These are phyloP conservation scores for Suaeda aralocaspica DNA, from an alignment of 148 eudicot genomes.

Conservation along the genomic window DNA sequence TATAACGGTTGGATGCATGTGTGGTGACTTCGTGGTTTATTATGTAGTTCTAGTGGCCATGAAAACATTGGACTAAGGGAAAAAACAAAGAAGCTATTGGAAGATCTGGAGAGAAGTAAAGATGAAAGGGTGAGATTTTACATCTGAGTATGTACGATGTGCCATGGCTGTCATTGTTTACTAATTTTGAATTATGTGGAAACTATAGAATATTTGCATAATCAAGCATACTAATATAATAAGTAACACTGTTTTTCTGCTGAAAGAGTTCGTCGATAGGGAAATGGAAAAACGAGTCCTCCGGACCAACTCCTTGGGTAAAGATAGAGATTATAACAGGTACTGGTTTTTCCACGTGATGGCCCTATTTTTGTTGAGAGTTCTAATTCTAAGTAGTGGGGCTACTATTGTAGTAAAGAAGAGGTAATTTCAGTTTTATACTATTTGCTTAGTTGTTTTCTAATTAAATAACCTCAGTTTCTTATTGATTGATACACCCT, in stretches of 20 bases:
- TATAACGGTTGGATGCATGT: conserved; percentile 5
- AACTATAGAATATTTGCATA: neutral
- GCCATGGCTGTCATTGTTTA: conserved; percentile 1
- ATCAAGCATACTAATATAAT: neutral
- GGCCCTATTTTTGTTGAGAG: conserved; percentile 83
- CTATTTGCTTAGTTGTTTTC: too few relatives aligned
- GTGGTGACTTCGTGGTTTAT: conserved; percentile 15
- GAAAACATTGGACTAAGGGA: conserved; percentile 31
- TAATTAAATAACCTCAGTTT: too few relatives aligned
- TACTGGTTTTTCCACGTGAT: conserved; percentile 94
- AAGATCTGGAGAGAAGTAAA: conserved; percentile 50
- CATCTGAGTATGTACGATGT: conserved; percentile 11
- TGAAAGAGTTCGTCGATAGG: conserved; percentile 76
- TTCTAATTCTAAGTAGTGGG: conserved; percentile 75
- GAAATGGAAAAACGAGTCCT: conserved; percentile 89
- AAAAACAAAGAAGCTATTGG: conserved; percentile 50
- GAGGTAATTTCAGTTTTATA: conserved; percentile 69
- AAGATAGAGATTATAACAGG: conserved; percentile 74
- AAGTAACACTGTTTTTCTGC: conserved; percentile 20
- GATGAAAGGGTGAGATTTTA: conserved; percentile 56
- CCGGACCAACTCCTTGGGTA: conserved; percentile 78
- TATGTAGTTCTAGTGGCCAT: conserved; percentile 39
- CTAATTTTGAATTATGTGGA: neutral
- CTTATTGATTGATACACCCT: too few relatives aligned
- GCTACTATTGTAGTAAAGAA: conserved; percentile 67